Evolutionary conservation across 345 rosid genomes (phyloP), one percentile per base, ranked within the genome.

Genomic region (Passiflora organensis): DNA sequence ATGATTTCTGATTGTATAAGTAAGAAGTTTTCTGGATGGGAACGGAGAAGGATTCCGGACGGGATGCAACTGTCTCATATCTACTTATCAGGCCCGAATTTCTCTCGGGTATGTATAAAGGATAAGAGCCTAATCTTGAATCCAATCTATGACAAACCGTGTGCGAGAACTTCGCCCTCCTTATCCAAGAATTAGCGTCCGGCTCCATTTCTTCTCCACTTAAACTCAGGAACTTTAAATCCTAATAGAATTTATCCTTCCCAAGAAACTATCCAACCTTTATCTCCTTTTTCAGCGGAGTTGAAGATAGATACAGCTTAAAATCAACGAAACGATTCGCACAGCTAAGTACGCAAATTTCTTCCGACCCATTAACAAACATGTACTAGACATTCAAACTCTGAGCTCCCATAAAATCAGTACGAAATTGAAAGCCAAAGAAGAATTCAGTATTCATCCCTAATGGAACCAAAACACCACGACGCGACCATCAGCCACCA

Each of bases 101-200:
- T 48, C 70, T 64, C 6, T 76, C 83, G n/a, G 68, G 64, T 11
- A 76, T 53, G 17, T 39, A 38, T 19, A 89, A 46, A 28, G 81
- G 69, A 28, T 78, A 55, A 54, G 89, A 70, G 32, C 72, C 67
- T 72, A 83, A 68, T 64, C 63, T 76, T 9, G 95, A 56, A 64
- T 89, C 86, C 28, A 89, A 50, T 58, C 99, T 82, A 54, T 87
- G 82, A 62, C 79, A 89, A 63, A 94, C 73, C 2, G 97, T 94
- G 10, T 85, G 95, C 32, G 99, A 89, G 68, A 76, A 94, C 32
- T 87, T 94, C 0, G 95, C 58, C 74, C 99, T 80, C 81, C 99
- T 79, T 37, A 94, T 68, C 99, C 96, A 94, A 36, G 97, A 94
- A 72, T 43, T 51, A 56, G 78, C 69, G 21, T 83, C 93, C 53